phyloP scores from a whole-genome alignment of 805 yeast genomes.

The Lachancea quebecensis region DNA sequence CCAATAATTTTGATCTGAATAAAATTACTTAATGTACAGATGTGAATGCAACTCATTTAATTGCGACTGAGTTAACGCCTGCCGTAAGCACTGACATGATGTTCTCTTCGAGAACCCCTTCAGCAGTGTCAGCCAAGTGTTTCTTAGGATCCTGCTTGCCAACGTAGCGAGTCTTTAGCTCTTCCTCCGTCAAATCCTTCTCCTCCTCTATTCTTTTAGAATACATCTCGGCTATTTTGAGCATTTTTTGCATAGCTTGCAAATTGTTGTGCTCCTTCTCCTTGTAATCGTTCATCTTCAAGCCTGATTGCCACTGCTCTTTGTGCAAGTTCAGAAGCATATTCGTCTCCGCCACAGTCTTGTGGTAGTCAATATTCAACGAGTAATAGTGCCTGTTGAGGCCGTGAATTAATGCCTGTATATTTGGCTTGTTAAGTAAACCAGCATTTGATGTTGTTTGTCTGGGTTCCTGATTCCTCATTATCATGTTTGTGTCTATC shows the following conservation, averaged over 20 bases:
- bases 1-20: background rate
- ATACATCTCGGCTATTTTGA: slow-evolving; percentile 82
- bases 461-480: slow-evolving; percentile 97
- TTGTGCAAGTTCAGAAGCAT: slow-evolving; percentile 93
- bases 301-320: slow-evolving; percentile 91
- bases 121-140: slow-evolving; percentile 87
- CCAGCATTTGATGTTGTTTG: slow-evolving; percentile 96
- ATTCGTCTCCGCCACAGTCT: slow-evolving; percentile 84
- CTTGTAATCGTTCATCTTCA: slow-evolving; percentile 68
- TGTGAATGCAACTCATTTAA: slow-evolving; percentile 41
- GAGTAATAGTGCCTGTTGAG: slow-evolving; percentile 95
- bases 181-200: slow-evolving; percentile 78
- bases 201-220: slow-evolving; percentile 89
- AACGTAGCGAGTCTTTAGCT: slow-evolving; percentile 89
- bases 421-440: slow-evolving; percentile 88
- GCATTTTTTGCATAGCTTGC: slow-evolving; percentile 69
- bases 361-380: slow-evolving; percentile 87
- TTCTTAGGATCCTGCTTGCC: slow-evolving; percentile 99
- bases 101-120: slow-evolving; percentile 79
- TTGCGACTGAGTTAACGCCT: slow-evolving; percentile 83
- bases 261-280: slow-evolving; percentile 70
- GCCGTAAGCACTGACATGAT: slow-evolving; percentile 82
- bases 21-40: slow-evolving; percentile 1
- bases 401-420: slow-evolving; percentile 95
- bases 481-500: slow-evolving; percentile 76